Evolutionary conservation across 768 basidiomycete species (phyloP).

Genomic region (Coprinopsis marcescibilis): DNA sequence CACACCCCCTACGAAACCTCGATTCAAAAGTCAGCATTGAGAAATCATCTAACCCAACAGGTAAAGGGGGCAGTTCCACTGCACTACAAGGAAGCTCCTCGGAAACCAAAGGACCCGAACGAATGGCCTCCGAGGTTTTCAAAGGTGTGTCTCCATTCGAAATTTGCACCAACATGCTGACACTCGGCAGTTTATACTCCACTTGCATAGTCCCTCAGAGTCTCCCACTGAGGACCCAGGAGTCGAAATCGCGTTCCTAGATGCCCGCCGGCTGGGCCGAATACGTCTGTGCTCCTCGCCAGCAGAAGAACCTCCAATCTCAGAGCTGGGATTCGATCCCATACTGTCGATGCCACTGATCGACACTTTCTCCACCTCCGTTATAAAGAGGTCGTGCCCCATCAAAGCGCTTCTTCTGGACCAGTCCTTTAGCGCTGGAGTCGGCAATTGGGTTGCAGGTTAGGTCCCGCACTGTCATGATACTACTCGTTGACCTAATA

Average conservation of each 20-base stretch:
- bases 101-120: conserved; percentile 27
- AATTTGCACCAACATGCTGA: neutral
- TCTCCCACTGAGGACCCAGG: conserved; percentile 22
- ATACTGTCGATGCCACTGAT: conserved; percentile 61
- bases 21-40: neutral
- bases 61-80: conserved; percentile 43
- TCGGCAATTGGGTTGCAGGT: conserved; percentile 84
- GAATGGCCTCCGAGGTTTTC: conserved; percentile 64
- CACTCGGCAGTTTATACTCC: conserved; percentile 50
- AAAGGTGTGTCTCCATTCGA: conserved; percentile 40
- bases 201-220: conserved; percentile 36
- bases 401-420: conserved; percentile 74
- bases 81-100: conserved; percentile 43
- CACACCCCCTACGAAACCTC: conserved; percentile 14
- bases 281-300: conserved; percentile 59
- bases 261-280: conserved; percentile 65
- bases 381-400: conserved; percentile 54
- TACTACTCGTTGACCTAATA: neutral
- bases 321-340: conserved; percentile 71
- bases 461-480: conserved; percentile 15
- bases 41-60: too few relatives aligned
- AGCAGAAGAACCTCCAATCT: conserved; percentile 60
- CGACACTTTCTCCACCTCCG: conserved; percentile 39
- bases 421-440: conserved; percentile 75
- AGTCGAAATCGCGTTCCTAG: conserved; percentile 61